These are phyloP conservation scores for Suillus luteus DNA, from an alignment of 768 basidiomycete genomes.

Conservation along the genomic window DNA sequence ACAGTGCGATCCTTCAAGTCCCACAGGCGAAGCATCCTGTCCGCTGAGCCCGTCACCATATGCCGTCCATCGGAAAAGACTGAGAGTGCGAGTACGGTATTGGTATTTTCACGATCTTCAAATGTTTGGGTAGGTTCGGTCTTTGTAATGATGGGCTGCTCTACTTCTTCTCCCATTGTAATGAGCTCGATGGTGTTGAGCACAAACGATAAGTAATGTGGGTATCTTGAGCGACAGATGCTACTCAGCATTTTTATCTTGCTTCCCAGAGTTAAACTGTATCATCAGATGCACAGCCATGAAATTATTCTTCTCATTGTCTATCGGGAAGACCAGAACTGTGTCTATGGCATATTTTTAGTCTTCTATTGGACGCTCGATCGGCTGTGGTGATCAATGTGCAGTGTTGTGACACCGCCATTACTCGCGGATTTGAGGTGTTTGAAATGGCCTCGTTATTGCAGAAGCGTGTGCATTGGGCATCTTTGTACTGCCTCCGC, in stretches of 20 bases:
- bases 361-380: background rate
- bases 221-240: background rate
- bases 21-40: constrained; percentile 1
- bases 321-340: background rate
- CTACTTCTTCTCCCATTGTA: background rate
- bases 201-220: background rate
- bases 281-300: background rate
- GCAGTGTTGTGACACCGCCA: background rate
- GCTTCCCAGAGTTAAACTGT: background rate
- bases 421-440: background rate
- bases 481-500: background rate
- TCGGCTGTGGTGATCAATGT: background rate
- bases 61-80: background rate
- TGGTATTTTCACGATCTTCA: background rate
- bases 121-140: background rate
- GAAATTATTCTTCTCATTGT: background rate
- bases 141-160: background rate
- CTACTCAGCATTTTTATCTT: background rate
- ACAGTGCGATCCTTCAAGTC: background rate
- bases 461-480: background rate
- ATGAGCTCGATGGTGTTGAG: background rate
- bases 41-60: constrained; percentile 1
- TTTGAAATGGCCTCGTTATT: background rate
- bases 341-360: background rate
- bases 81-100: background rate